Percentiles rank a stretch among this genome's conserved stretches.
These are phyloP conservation scores for Balakata baccata DNA, from an alignment of 345 rosid genomes.

Conservation along the genomic window DNA sequence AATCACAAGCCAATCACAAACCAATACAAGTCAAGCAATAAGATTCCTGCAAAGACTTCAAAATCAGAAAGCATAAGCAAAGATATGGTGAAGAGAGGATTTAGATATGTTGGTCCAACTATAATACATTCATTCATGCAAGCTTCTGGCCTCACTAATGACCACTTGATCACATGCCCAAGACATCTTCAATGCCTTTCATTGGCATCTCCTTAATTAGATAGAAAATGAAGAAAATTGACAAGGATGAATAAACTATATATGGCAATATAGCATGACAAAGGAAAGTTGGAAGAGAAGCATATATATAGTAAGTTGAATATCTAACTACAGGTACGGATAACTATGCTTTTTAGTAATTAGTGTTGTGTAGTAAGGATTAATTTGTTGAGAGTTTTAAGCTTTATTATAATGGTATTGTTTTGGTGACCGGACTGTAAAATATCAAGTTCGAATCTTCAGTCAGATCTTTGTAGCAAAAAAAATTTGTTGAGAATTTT, in stretches of 20 bases:
- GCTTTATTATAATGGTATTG: too few relatives aligned
- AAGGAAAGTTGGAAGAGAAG: background rate
- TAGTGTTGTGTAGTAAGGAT: conserved; percentile 5
- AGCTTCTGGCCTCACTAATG: conserved; percentile 62
- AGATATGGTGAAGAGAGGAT: conserved; percentile 64
- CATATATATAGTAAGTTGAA: background rate
- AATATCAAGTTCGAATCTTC: too few relatives aligned
- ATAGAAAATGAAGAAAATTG: background rate
- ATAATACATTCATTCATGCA: conserved; percentile 65
- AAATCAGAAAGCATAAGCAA: conserved; percentile 66
- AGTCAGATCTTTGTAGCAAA: too few relatives aligned
- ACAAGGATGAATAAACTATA: background rate
- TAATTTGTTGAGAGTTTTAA: background rate
- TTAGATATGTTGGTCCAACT: conserved; percentile 62
- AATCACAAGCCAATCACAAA: conserved; percentile 42
- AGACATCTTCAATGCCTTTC: conserved; percentile 47
- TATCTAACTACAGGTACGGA: conserved; percentile 10
- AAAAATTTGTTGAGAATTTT: too few relatives aligned
- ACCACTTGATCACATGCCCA: conserved; percentile 62
- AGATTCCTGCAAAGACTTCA: conserved; percentile 63
- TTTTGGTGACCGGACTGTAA: too few relatives aligned
- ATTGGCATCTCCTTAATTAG: conserved; percentile 22
- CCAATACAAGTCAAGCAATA: conserved; percentile 49
- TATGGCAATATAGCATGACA: background rate
- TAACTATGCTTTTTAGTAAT: background rate